Conservation (phyloP, 2,329 filamentous ascomycete genomes). For the Botryosphaeria dothidea region DNA sequence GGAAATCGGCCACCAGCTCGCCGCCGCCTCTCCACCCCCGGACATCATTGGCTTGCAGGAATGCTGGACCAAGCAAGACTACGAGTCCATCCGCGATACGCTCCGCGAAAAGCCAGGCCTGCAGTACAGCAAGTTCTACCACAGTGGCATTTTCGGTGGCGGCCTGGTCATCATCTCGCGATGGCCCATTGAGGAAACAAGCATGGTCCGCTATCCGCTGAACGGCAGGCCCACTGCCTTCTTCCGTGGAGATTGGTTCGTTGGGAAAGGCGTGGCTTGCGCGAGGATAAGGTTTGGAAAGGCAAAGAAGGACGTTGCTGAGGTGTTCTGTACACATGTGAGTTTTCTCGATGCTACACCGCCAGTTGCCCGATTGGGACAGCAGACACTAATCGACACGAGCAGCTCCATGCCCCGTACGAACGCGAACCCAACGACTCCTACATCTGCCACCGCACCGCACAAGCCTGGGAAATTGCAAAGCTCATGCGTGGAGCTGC, state of each 20-base stretch:
- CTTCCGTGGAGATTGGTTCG: conserved; percentile 93
- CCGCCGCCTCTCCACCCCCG: conserved; percentile 65
- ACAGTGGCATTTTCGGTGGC: conserved; percentile 83
- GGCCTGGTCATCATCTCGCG: conserved; percentile 85
- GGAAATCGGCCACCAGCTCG: conserved; percentile 82
- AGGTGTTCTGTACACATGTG: conserved; percentile 91
- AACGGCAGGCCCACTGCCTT: conserved; percentile 94
- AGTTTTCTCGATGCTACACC: not conserved
- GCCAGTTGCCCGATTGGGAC: not conserved
- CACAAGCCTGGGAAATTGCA: conserved; percentile 92
- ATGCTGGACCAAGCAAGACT: conserved; percentile 88
- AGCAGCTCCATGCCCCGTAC: conserved; percentile 78
- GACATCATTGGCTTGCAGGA: conserved; percentile 94
- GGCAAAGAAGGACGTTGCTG: conserved; percentile 65
- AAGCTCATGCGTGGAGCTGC: conserved; percentile 83
- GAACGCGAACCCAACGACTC: conserved; percentile 76
- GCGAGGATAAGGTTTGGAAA: conserved; percentile 75
- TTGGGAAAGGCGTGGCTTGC: conserved; percentile 89
- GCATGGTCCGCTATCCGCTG: conserved; percentile 83
- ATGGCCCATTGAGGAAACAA: conserved; percentile 90
- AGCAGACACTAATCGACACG: conserved; percentile 40
- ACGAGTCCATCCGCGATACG: conserved; percentile 70
- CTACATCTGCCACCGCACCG: conserved; percentile 85
- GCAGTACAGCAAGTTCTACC: conserved; percentile 92
- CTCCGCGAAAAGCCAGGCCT: conserved; percentile 76